Evolutionary conservation across 228 moss, liverwort and hornwort genomes (phyloP), one percentile per base, ranked within the genome.

Genomic region (Sphagnum fallax): DNA sequence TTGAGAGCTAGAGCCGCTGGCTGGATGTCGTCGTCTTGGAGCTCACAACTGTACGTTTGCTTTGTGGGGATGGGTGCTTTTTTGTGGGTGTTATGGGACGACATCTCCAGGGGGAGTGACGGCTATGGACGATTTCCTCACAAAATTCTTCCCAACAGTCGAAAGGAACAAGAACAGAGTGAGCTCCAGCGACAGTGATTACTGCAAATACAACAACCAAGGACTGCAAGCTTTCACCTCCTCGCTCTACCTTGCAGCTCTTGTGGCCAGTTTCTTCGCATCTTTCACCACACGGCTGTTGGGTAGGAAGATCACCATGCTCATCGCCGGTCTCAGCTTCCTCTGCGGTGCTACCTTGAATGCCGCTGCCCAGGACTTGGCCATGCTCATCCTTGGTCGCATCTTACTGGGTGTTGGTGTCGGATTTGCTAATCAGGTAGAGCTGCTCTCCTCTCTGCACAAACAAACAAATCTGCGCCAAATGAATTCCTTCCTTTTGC

Each of bases 81-180:
- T 32, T 32, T 32, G 32, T 32, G 32, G 32, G 32, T 32, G 32
- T 32, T 32, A 32, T 32, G 32, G 32, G 32, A 32, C 32, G 32
- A 32, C 32, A 32, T 32, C 32, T 47, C 48, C 75, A 87, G 87
- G 87, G 47, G 95, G 95, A 0, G 95, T 95, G 64, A 95, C 89
- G 5, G 80, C 90, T 7, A 95, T 95, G 95, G 90, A 89, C 61
- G 81, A 82, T 10, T 95, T 95, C 60, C 75, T 90, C 0, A 0
- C 0, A 0, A 92, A 92, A 51, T 95, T 95, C 60, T 95, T 95
- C 65, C 89, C 87, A 0, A 60, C 16, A 0, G 89, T 92, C 1
- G 87, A 87, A 67, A 5, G 6, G 4, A 85, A 73, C 4, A 87
- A 86, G 68, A 49, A 78, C 14, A 69, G 55, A 0, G 51, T 6